Conservation (phyloP, 345 rosid species). For the Leavenworthia alabamica region DNA sequence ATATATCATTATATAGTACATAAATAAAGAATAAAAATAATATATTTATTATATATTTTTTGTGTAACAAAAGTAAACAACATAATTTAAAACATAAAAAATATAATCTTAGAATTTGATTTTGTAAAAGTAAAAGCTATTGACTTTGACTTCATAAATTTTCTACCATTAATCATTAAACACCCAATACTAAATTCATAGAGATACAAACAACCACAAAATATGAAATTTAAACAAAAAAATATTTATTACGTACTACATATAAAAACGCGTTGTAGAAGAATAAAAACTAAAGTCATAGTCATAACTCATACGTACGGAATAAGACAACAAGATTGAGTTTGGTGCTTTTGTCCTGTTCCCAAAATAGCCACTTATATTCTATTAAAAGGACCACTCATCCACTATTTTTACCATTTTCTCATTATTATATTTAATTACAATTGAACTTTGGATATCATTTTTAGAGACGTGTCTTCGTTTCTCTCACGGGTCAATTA, state of each 20-base stretch:
- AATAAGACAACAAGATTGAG: not conserved
- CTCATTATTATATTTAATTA: not conserved
- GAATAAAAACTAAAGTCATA: not conserved
- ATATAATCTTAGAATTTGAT: slow-evolving; percentile 10
- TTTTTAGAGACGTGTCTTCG: too few species aligned
- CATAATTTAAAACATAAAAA: too few species aligned
- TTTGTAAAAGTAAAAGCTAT: slow-evolving; percentile 20
- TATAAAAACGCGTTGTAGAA: slow-evolving; percentile 19
- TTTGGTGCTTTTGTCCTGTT: slow-evolving; percentile 22
- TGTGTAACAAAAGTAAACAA: too few species aligned
- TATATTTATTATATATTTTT: too few species aligned
- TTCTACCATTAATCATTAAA: not conserved
- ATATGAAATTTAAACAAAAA: slow-evolving; percentile 1
- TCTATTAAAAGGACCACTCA: not conserved
- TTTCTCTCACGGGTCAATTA: too few species aligned
- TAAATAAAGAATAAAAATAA: too few species aligned
- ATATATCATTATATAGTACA: too few species aligned
- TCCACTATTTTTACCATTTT: slow-evolving; percentile 4
- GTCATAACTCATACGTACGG: slow-evolving; percentile 7
- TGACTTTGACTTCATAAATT: slow-evolving; percentile 8
- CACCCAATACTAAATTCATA: too few species aligned
- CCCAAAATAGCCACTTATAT: not conserved
- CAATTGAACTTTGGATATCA: too few species aligned
- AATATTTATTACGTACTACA: not conserved
- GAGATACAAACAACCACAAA: too few species aligned